These are phyloP conservation scores for Zarea fungicola DNA, from an alignment of 2,329 filamentous ascomycete species.

Conservation along the genomic window DNA sequence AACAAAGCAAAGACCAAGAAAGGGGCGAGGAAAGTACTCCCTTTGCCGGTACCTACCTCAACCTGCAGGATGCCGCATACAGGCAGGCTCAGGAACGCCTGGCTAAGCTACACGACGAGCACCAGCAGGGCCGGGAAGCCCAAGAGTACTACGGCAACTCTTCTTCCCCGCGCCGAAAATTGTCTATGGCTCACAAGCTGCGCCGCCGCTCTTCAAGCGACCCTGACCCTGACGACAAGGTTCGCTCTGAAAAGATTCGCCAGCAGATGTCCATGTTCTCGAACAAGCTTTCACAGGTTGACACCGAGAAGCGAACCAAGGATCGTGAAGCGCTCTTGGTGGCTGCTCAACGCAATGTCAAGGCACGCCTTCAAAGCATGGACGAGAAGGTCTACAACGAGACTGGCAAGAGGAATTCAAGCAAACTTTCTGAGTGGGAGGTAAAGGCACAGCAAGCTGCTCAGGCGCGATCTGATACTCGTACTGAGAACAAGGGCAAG, in stretches of 20 bases:
- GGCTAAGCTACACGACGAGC: slow-evolving; percentile 70
- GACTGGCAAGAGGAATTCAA: slow-evolving; percentile 67
- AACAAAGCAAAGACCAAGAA: slow-evolving; percentile 41
- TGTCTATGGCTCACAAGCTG: slow-evolving; percentile 49
- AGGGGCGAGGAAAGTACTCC: slow-evolving; percentile 25
- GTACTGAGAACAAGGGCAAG: slow-evolving; percentile 50
- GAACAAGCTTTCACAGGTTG: slow-evolving; percentile 60
- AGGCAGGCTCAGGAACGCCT: slow-evolving; percentile 79
- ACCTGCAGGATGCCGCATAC: slow-evolving; percentile 81
- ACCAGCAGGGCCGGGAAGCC: slow-evolving; percentile 56
- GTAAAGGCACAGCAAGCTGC: slow-evolving; percentile 67
- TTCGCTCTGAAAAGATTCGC: slow-evolving; percentile 66
- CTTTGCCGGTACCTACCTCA: slow-evolving; percentile 52
- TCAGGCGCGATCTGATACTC: slow-evolving; percentile 56
- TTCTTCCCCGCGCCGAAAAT: slow-evolving; percentile 35
- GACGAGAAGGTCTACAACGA: slow-evolving; percentile 74
- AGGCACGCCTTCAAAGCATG: slow-evolving; percentile 69
- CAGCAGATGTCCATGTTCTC: slow-evolving; percentile 76
- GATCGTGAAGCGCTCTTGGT: slow-evolving; percentile 73
- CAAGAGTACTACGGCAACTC: slow-evolving; percentile 70
- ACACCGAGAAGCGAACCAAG: slow-evolving; percentile 65
- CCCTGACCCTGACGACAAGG: slow-evolving; percentile 57
- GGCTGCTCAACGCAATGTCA: slow-evolving; percentile 81
- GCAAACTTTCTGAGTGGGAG: slow-evolving; percentile 72
- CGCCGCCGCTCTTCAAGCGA: slow-evolving; percentile 59